phyloP scores from a whole-genome alignment of 352 stramenopile genomes.

The Thraustochytrium striatum region DNA sequence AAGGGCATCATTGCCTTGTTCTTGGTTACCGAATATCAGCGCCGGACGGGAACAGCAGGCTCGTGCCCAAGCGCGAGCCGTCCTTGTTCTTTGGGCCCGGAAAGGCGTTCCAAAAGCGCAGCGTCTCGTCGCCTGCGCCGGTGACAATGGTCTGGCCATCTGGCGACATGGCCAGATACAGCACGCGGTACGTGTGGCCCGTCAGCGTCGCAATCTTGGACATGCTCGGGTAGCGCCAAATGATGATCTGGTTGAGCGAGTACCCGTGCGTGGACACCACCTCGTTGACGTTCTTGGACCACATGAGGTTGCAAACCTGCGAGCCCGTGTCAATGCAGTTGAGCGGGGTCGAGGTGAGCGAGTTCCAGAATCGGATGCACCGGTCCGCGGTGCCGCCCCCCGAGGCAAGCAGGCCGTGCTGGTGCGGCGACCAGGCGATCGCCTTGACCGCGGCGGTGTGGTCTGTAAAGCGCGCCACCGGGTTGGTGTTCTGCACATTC shows the following conservation, averaged over 20 bases:
- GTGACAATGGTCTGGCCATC: slow-evolving; percentile 95
- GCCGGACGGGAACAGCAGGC: slow-evolving; percentile 32
- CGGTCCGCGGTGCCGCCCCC: slow-evolving; percentile 94
- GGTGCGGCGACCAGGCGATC: slow-evolving; percentile 96
- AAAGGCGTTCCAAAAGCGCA: slow-evolving; percentile 99
- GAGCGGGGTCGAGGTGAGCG: slow-evolving; percentile 72
- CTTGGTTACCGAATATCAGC: slow-evolving; percentile 36
- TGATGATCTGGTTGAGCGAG: slow-evolving; percentile 91
- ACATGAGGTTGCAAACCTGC: slow-evolving; percentile 92
- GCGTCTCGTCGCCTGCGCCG: slow-evolving; percentile 93
- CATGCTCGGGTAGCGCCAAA: slow-evolving; percentile 99
- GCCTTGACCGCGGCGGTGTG: slow-evolving; percentile 94
- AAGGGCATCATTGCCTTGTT: too few species aligned
- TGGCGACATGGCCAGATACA: slow-evolving; percentile 91
- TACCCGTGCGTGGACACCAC: slow-evolving; percentile 97
- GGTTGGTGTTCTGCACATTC: slow-evolving; percentile 62
- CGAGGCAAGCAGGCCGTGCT: slow-evolving; percentile 90
- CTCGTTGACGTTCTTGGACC: slow-evolving; percentile 67
- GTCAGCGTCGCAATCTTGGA: slow-evolving; percentile 57
- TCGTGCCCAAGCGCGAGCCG: slow-evolving; percentile 27
- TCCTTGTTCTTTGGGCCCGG: slow-evolving; percentile 56
- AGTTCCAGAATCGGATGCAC: slow-evolving; percentile 99
- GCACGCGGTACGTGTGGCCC: slow-evolving; percentile 69
- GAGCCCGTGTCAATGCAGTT: slow-evolving; percentile 95
- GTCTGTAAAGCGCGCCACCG: slow-evolving; percentile 70